phyloP scores from a whole-genome alignment of 2,329 filamentous ascomycete species.

The Sporothrix brasiliensis region DNA sequence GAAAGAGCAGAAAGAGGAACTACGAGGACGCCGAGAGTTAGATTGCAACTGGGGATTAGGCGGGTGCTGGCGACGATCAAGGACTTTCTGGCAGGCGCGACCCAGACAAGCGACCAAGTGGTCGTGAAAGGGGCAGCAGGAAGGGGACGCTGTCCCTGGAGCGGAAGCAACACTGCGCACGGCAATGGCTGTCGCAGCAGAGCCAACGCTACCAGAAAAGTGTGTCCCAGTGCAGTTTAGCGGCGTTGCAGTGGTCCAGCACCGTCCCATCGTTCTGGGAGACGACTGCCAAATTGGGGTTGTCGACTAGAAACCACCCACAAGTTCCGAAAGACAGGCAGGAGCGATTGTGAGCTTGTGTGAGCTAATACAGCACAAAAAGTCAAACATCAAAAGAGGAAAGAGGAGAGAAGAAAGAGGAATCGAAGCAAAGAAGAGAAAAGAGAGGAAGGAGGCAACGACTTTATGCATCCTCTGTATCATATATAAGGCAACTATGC shows the following conservation, averaged over 20 bases:
- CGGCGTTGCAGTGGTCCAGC: slow-evolving; percentile 30
- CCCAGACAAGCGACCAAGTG: background rate
- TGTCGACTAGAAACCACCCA: background rate
- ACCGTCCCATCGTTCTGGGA: slow-evolving; percentile 33
- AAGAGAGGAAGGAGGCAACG: slow-evolving; percentile 12
- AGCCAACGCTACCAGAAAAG: background rate
- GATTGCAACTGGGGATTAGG: slow-evolving; percentile 5
- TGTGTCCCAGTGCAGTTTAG: slow-evolving; percentile 35
- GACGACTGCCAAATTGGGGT: background rate
- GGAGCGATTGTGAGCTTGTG: background rate
- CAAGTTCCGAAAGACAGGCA: background rate
- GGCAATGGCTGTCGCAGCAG: slow-evolving; percentile 20
- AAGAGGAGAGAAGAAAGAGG: background rate
- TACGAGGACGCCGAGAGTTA: background rate
- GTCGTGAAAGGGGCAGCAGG: slow-evolving; percentile 7
- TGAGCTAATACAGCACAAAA: background rate
- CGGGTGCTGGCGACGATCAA: slow-evolving; percentile 18
- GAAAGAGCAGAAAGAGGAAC: background rate
- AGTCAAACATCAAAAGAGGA: background rate
- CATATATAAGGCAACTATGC: background rate
- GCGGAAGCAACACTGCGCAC: background rate
- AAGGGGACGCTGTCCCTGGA: background rate
- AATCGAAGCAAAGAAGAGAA: background rate
- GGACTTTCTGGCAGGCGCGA: slow-evolving; percentile 27
- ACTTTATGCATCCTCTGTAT: slow-evolving; percentile 2